These are phyloP conservation scores for Trichoderma sp. DNA, from an alignment of 2,329 filamentous ascomycete species.

Conservation along the genomic window DNA sequence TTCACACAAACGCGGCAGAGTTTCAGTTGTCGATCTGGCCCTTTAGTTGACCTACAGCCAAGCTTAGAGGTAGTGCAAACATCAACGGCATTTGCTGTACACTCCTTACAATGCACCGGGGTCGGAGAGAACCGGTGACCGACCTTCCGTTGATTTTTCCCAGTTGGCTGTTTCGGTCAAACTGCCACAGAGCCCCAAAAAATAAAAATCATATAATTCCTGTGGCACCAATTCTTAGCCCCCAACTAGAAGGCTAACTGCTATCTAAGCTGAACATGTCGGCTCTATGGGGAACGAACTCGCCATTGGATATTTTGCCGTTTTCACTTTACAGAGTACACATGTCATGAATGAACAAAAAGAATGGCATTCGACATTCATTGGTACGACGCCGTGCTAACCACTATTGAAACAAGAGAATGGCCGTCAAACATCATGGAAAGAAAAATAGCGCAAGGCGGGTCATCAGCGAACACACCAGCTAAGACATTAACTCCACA, in stretches of 20 bases:
- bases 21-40: not conserved
- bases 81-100: not conserved
- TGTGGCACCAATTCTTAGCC: not conserved
- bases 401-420: constrained; percentile 2
- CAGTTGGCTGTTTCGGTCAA: not conserved
- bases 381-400: not conserved
- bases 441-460: constrained; percentile 21
- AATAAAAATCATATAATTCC: not conserved
- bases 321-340: not conserved
- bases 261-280: not conserved
- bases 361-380: not conserved
- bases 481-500: constrained; percentile 8
- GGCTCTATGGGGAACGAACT: not conserved
- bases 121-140: constrained; percentile 9
- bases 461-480: constrained; percentile 6
- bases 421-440: not conserved
- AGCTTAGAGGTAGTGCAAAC: not conserved
- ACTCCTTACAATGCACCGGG: not conserved
- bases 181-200: not conserved
- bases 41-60: not conserved
- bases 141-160: not conserved
- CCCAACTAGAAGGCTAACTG: not conserved
- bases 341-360: not conserved
- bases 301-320: not conserved
- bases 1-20: not conserved